phyloP scores from a whole-genome alignment of 768 basidiomycete genomes.

The Lactarius pseudohatsudake region DNA sequence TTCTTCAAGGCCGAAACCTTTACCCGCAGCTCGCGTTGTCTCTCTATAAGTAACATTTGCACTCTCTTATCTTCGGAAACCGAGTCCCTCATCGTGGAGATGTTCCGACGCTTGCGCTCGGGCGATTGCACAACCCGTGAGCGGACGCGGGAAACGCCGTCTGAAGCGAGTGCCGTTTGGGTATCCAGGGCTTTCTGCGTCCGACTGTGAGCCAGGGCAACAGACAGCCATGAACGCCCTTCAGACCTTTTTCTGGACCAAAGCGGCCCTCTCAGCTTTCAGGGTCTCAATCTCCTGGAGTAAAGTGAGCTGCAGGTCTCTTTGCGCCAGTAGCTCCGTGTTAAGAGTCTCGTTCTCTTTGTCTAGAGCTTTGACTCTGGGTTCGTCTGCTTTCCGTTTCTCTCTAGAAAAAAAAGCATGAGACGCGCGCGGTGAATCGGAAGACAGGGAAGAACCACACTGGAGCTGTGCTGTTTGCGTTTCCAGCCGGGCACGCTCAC shows the following conservation, averaged over 20 bases:
- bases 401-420: constrained; percentile 41
- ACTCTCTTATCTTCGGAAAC: constrained; percentile 70
- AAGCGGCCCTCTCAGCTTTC: constrained; percentile 65
- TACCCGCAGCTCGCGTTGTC: constrained; percentile 74
- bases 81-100: constrained; percentile 67
- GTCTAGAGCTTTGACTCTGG: constrained; percentile 58
- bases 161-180: constrained; percentile 58
- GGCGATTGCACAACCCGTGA: constrained; percentile 88
- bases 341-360: constrained; percentile 61
- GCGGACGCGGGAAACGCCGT: constrained; percentile 61
- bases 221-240: background rate
- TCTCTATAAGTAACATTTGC: constrained; percentile 55
- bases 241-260: constrained; percentile 63
- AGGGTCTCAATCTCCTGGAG: constrained; percentile 68
- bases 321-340: constrained; percentile 65
- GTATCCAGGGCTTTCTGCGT: constrained; percentile 58
- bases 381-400: constrained; percentile 67
- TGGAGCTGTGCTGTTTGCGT: constrained; percentile 54
- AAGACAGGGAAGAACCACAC: constrained; percentile 40
- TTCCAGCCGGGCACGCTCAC: constrained; percentile 50
- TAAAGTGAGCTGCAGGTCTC: constrained; percentile 57
- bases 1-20: constrained; percentile 68
- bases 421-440: background rate
- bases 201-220: background rate
- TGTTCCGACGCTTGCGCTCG: constrained; percentile 82